Base-by-base conservation (phyloP, 805 yeast species). In the Wickerhamomyces subpelliculosus region DNA sequence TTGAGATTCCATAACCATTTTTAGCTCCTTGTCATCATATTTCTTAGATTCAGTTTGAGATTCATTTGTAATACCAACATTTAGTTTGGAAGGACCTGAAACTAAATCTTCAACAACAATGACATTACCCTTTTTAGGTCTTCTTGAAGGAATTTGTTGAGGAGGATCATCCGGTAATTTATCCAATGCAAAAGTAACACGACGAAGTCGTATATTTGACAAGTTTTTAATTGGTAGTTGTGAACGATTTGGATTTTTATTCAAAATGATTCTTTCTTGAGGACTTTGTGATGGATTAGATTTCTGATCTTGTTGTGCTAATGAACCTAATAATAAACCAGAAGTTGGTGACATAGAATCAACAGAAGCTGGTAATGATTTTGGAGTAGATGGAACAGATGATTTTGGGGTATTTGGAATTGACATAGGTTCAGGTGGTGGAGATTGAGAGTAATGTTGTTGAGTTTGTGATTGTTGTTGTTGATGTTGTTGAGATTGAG, bases 61-160 rank as follows among this genome's bases (percentile, higher is more conserved):
- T 34, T 63, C 66, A 30, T 68, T 72, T 0, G 85, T 72, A 20
- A 84, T 83, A 1, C 94, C 94, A 36, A 78, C 67, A 1, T 84
- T 74, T 24, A 84, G 65, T 44, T 78, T 64, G 17, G 84, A 74
- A 0, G 85, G 79, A 0, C 75, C 75, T 0, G 81, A 78, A 23
- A 65, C 42, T 43, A 82, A 49, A 52, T 84, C 90, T 32, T 81
- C 85, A 0, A 89, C 86, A 14, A 74, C 68, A 10, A 73, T 68
- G 18, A 81, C 88, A 52, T 86, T 82, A 8, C 97, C 96, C 48
- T 72, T 70, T 46, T 80, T 69, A 7, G 97, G 96, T 42, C 70
- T 72, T 52, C 95, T 65, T 2, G 95, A 83, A 2, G 97, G 97
- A 43, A 89, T 84, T 55, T 88, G 96, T 54, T 89, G 97, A 1